Conservation (phyloP, 768 basidiomycete genomes). For the Boletus tomentosulus region DNA sequence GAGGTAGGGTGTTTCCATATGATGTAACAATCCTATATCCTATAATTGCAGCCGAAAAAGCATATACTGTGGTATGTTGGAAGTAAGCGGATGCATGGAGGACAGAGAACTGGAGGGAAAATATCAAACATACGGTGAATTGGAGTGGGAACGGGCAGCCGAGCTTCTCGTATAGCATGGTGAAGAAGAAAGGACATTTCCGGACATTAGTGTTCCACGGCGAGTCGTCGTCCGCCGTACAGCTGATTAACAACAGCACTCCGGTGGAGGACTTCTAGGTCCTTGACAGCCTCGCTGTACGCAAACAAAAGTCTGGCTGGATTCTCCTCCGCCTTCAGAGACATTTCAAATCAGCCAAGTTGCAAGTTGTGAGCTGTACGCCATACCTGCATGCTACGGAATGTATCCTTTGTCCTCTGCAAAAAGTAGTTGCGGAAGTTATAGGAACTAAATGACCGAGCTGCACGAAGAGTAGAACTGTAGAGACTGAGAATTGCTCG, state of each 20-base stretch:
- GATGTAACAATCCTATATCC: neutral
- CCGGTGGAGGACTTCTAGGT: constrained; percentile 74
- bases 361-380: neutral
- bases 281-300: constrained; percentile 64
- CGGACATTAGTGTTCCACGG: constrained; percentile 57
- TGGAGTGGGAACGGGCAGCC: neutral
- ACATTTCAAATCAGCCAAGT: neutral
- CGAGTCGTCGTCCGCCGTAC: constrained; percentile 83
- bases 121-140: no score
- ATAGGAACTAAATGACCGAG: constrained; percentile 83
- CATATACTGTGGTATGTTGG: neutral
- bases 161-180: neutral
- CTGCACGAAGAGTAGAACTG: constrained; percentile 65
- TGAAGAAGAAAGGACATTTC: neutral
- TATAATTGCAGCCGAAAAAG: neutral
- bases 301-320: constrained; percentile 52
- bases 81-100: neutral
- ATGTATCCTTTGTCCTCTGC: constrained; percentile 60
- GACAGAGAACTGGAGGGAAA: neutral
- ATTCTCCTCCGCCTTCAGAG: constrained; percentile 52
- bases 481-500: constrained; percentile 76
- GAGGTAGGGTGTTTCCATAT: no score
- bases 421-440: constrained; percentile 89
- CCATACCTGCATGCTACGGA: constrained; percentile 62
- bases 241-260: constrained; percentile 84